Conservation (phyloP, 345 rosid genomes). For the Laguncularia racemosa region DNA sequence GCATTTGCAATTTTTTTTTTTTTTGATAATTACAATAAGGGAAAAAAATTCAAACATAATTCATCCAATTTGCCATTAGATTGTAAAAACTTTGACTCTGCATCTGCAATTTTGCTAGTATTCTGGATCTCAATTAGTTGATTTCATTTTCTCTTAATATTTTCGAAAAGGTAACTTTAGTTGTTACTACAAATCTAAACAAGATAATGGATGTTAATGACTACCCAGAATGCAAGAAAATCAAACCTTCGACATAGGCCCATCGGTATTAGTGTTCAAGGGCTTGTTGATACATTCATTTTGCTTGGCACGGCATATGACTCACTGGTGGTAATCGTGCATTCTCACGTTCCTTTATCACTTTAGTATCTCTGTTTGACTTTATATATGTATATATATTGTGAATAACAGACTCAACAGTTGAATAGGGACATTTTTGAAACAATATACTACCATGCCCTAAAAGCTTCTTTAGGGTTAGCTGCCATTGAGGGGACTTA, state of each 20-base stretch:
- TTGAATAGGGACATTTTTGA: conserved; percentile 86
- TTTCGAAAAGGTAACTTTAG: conserved; percentile 44
- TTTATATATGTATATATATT: conserved; percentile 19
- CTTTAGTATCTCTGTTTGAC: conserved; percentile 1
- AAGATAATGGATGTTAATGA: conserved; percentile 82
- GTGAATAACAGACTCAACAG: conserved; percentile 62
- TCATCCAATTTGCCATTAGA: no score
- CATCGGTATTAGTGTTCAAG: conserved; percentile 84
- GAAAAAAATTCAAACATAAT: no score
- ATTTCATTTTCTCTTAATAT: background rate
- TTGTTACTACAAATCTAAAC: conserved; percentile 64
- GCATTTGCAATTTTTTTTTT: no score
- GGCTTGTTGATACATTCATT: conserved; percentile 88
- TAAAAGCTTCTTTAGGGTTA: conserved; percentile 61
- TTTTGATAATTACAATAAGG: no score
- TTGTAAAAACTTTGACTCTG: no score
- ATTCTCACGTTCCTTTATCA: conserved; percentile 2
- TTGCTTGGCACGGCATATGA: conserved; percentile 90
- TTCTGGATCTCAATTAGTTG: no score
- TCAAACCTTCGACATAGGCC: conserved; percentile 83
- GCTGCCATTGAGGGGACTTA: conserved; percentile 71
- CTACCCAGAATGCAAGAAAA: conserved; percentile 78
- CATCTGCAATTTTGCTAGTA: no score
- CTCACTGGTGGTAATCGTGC: conserved; percentile 56
- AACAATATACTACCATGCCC: conserved; percentile 81